These are phyloP conservation scores for Lentinula lateritia DNA, from an alignment of 768 basidiomycete species.

Conservation along the genomic window DNA sequence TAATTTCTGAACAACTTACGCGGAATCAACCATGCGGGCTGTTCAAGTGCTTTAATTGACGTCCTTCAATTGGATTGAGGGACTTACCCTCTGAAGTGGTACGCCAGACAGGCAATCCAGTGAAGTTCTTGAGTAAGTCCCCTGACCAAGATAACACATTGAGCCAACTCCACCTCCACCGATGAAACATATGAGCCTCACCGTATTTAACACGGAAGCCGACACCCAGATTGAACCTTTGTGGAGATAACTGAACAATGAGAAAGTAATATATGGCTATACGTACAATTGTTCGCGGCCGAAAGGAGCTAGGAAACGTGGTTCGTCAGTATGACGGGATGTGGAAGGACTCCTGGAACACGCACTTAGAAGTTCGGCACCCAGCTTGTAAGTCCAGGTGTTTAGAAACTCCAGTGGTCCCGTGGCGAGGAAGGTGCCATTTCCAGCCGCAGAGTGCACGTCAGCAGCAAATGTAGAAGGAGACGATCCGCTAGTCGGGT, in stretches of 20 bases:
- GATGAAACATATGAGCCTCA: conserved; percentile 20
- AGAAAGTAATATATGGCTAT: background rate
- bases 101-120: conserved; percentile 52
- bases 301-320: conserved; percentile 46
- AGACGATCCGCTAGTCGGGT: conserved; percentile 41
- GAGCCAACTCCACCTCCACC: background rate
- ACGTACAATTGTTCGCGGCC: conserved; percentile 64
- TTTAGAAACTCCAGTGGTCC: conserved; percentile 63
- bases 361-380: conserved; percentile 53
- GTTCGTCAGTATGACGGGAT: background rate
- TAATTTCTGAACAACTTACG: conserved; percentile 17
- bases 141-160: conserved; percentile 11
- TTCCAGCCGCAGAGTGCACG: conserved; percentile 38
- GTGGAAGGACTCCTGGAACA: background rate
- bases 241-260: background rate
- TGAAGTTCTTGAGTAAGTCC: conserved; percentile 36
- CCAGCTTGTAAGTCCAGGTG: conserved; percentile 74
- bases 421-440: conserved; percentile 39
- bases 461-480: conserved; percentile 40
- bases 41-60: background rate
- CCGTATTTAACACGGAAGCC: conserved; percentile 63
- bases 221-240: conserved; percentile 44
- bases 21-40: conserved; percentile 52
- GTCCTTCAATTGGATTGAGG: background rate
- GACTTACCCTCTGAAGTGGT: conserved; percentile 49